Evolutionary conservation across 768 basidiomycete species (phyloP).

Genomic region (Lactarius pseudohatsudake): DNA sequence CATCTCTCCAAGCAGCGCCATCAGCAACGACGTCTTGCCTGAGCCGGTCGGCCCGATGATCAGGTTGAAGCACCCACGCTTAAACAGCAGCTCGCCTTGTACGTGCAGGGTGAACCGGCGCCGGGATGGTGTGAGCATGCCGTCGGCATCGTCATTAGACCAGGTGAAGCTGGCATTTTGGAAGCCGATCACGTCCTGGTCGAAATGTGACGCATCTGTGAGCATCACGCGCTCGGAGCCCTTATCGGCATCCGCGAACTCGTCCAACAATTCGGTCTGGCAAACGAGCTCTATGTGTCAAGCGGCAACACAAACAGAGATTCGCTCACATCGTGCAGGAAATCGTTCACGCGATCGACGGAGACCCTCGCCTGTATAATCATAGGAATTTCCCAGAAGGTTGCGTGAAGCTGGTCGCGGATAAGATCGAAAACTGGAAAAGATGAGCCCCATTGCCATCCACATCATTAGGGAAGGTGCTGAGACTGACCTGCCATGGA

Average conservation of each 20-base stretch:
- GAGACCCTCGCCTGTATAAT: constrained; percentile 40
- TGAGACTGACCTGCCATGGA: constrained; percentile 32
- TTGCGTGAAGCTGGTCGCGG: constrained; percentile 34
- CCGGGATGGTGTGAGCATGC: constrained; percentile 41
- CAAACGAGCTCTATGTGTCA: not conserved
- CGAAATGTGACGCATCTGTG: constrained; percentile 26
- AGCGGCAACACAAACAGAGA: not conserved
- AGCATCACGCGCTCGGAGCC: constrained; percentile 22
- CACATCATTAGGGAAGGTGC: too few species aligned
- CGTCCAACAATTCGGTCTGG: constrained; percentile 38
- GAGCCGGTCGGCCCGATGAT: constrained; percentile 57
- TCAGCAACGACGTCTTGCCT: constrained; percentile 64
- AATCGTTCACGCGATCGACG: constrained; percentile 41
- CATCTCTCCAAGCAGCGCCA: constrained; percentile 70
- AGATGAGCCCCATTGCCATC: too few species aligned
- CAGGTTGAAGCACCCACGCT: constrained; percentile 51
- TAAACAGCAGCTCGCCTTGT: constrained; percentile 55
- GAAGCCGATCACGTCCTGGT: constrained; percentile 45
- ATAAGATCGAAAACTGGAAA: constrained; percentile 45
- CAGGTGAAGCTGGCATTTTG: constrained; percentile 55
- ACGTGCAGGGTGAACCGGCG: constrained; percentile 52
- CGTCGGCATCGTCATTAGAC: constrained; percentile 41
- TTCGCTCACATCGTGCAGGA: constrained; percentile 36
- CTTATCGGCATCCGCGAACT: constrained; percentile 29
- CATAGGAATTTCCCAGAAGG: constrained; percentile 31